Evolutionary conservation across 345 rosid genomes (phyloP).

Genomic region (Adansonia digitata): DNA sequence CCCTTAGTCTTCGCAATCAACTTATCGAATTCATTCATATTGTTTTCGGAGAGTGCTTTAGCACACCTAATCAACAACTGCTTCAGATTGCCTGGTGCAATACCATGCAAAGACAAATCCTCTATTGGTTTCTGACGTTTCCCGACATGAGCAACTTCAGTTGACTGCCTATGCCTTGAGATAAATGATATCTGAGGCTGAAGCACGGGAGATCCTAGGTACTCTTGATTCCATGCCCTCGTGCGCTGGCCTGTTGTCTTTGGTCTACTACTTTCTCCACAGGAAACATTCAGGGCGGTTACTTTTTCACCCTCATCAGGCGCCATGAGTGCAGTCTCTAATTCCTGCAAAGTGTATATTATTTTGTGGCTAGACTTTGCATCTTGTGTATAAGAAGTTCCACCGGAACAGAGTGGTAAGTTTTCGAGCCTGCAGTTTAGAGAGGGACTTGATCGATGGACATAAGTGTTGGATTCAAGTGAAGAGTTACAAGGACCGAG

Average conservation of each 20-base stretch:
- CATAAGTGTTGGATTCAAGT: slow-evolving; percentile 28
- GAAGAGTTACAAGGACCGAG: slow-evolving; percentile 43
- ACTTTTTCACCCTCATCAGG: slow-evolving; percentile 37
- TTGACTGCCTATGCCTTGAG: slow-evolving; percentile 23
- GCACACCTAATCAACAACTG: slow-evolving; percentile 59
- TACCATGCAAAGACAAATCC: slow-evolving; percentile 15
- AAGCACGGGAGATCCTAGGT: slow-evolving; percentile 19
- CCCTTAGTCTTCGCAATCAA: slow-evolving; percentile 40
- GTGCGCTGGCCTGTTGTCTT: slow-evolving; percentile 28
- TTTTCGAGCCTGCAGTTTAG: slow-evolving; percentile 15
- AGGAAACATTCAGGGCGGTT: slow-evolving; percentile 12
- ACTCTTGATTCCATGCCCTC: slow-evolving; percentile 30
- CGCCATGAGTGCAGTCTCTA: slow-evolving; percentile 47
- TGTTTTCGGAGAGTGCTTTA: slow-evolving; percentile 44
- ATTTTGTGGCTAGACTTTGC: slow-evolving; percentile 29
- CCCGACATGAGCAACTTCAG: slow-evolving; percentile 29
- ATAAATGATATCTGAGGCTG: slow-evolving; percentile 31
- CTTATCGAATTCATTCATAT: slow-evolving; percentile 35
- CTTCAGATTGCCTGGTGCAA: slow-evolving; percentile 38
- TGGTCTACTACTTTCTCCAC: slow-evolving; percentile 18
- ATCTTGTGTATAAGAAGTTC: slow-evolving; percentile 23
- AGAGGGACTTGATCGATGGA: slow-evolving; percentile 34
- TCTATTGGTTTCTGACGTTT: slow-evolving; percentile 28
- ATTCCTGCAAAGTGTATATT: slow-evolving; percentile 34
- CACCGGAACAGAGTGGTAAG: slow-evolving; percentile 19